Conservation (phyloP, 139 green algal genomes). For the Micromonas pusilla region DNA sequence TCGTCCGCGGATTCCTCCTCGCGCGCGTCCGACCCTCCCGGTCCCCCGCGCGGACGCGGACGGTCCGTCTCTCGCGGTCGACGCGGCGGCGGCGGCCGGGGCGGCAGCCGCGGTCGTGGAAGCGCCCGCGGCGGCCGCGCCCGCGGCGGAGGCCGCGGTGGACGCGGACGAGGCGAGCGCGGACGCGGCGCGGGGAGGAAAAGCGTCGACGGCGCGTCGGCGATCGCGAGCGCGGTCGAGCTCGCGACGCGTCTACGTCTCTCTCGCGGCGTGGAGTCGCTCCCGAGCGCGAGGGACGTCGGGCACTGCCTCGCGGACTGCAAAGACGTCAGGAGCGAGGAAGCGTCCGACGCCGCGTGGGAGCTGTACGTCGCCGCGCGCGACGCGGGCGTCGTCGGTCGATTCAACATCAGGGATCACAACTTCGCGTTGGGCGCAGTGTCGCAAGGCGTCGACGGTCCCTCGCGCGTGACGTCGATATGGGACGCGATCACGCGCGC, state of each 20-base stretch:
- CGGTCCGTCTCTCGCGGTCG: not conserved
- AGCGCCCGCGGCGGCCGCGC: not conserved
- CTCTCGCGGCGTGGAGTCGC: too few species aligned
- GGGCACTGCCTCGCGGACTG: not conserved
- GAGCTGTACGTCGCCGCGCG: not conserved
- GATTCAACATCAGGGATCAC: not conserved
- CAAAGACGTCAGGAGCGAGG: not conserved
- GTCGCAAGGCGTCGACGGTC: not conserved
- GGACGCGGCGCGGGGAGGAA: too few species aligned
- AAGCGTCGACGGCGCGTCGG: too few species aligned
- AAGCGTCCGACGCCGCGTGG: not conserved
- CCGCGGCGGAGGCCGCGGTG: too few species aligned
- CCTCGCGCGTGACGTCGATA: not conserved
- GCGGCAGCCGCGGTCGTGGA: not conserved
- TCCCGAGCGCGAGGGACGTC: too few species aligned
- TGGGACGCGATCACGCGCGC: not conserved
- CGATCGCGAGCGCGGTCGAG: slow-evolving; percentile 43
- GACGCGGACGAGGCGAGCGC: slow-evolving; percentile 58
- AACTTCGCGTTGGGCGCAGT: slow-evolving; percentile 14
- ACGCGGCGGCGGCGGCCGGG: not conserved
- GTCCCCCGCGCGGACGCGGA: too few species aligned
- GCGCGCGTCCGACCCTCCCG: not conserved
- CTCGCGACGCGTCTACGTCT: too few species aligned
- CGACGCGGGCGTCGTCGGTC: not conserved
- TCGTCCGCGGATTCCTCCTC: too few species aligned